Base-by-base conservation (phyloP, 2,329 filamentous ascomycete species). In the Sarocladium brachiariae region DNA sequence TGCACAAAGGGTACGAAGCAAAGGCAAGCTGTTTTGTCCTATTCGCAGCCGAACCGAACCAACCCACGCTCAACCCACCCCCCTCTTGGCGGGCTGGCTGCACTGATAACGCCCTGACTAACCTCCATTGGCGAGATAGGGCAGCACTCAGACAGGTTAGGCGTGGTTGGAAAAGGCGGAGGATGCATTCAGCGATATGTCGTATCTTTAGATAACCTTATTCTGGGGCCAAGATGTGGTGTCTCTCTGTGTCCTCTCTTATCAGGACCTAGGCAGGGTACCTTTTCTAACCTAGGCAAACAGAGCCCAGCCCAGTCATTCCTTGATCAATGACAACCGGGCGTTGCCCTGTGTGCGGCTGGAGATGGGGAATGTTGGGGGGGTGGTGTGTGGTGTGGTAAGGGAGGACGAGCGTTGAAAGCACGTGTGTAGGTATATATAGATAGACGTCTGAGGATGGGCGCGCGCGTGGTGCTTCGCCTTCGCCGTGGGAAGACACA, bases 41-140 rank as follows among this genome's bases (percentile, higher is more conserved):
- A 16, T 39, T 39, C 35, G 35, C 18, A 39, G 27, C 27, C 7
- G 13, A 7, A 30, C 7, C 27, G 13, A 30, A 7, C 27, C 37
- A 23, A 14, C 39, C 39, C 19, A 43, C 39, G 21, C 39, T 16
- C 39, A 25, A n/a, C 23, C 39, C 39, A 24, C 39, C 39, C 21
- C n/a, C 39, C 23, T 14, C 21, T 23, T 43, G 25, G 39, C 21
- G 21, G 21, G 39, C 16, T 43, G 27, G 39, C 39, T 43, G 39
- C 24, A 43, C 39, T 43, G 39, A 43, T 43, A 43, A 43, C 39
- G 39, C 21, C 39, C 39, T 43, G 39, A 43, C 39, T 43, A 43
- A 43, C 39, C 39, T 43, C 39, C 23, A 43, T 27, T 43, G 39
- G 39, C 39, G 37, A 43, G 11, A 11, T 23, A 43, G 6, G 5